Evolutionary conservation across 371 early-diverging fungal species (phyloP), one percentile per base, ranked within the genome.

Genomic region (Haplosporangium sp.): DNA sequence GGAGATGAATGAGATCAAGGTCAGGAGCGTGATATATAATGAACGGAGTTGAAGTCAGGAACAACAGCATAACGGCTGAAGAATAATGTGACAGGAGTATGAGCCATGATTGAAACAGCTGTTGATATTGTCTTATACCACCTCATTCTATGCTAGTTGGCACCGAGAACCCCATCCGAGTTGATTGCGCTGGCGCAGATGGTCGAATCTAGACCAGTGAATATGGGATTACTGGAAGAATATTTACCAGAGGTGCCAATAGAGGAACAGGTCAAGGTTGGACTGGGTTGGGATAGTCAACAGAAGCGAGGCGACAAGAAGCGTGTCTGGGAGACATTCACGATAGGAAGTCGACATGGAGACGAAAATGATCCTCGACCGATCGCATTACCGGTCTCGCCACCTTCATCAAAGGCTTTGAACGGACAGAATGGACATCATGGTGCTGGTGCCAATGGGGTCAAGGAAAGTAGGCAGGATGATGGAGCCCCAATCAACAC

Each of bases 161-260:
- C 79, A 36, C 73, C 61, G n/a, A 79, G 64, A 18, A 72, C 79
- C 11, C 79, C 79, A 1, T 79, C 73, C 5, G 79, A 79, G 38
- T 46, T 79, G 37, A 72, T 79, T 29, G 73, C 79, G n/a, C 41
- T 79, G 21, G 59, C 79, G 21, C 73, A 72, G 36, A 62, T 62
- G 18, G 59, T 63, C 10, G 73, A 79, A 29, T 63, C 79, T 18
- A 58, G 43, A 40, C 67, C 67, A 4, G 79, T 79, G 7, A 68
- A 79, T 41, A 38, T 79, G 45, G 59, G 67, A 8, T 51, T 61
- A 56, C 51, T 79, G 55, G 73, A 72, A 13, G 79, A 79, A 41
- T 67, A 64, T 50, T 54, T 79, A 37, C 79, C 79, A 3, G 69
- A 79, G 38, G 73, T 79, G 41, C 66, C 73, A 23, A 50, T 72